Conservation (phyloP, 805 yeast species). For the Zygoascus bituminiphila region DNA sequence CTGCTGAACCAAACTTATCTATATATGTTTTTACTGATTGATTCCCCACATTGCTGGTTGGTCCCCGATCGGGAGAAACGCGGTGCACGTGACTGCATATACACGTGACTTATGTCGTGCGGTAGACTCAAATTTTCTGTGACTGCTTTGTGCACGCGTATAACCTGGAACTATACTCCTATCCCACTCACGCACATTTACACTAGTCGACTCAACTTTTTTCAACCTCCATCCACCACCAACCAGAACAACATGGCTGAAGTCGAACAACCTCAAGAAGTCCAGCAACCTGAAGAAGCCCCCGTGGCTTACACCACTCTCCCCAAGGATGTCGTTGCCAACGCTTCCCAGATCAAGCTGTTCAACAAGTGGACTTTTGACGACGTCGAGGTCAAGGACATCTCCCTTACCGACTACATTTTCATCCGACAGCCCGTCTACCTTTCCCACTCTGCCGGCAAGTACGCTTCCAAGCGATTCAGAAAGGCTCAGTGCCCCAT, state of each 20-base stretch:
- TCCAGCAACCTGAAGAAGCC: constrained; percentile 40
- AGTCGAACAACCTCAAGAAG: constrained; percentile 33
- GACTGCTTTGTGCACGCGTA: constrained; percentile 2
- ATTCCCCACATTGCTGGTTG: neutral
- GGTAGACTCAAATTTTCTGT: neutral
- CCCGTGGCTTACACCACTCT: constrained; percentile 83
- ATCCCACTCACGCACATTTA: constrained; percentile 1
- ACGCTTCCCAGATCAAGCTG: constrained; percentile 91
- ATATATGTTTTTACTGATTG: too few relatives aligned
- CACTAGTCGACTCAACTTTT: neutral
- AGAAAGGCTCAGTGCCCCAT: constrained; percentile 99
- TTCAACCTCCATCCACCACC: neutral
- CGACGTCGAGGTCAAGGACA: constrained; percentile 95
- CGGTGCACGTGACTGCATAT: neutral
- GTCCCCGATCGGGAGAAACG: neutral
- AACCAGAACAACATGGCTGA: constrained; percentile 7
- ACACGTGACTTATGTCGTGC: neutral
- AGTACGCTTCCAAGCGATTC: constrained; percentile 99
- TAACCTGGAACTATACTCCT: too few relatives aligned
- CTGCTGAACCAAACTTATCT: too few relatives aligned
- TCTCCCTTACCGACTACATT: constrained; percentile 96
- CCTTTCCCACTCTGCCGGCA: constrained; percentile 99
- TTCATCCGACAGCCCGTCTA: constrained; percentile 97
- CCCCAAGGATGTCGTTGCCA: constrained; percentile 94
- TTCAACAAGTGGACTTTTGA: constrained; percentile 99